A percentile compares a stretch with the other conserved stretches of the same genome.
These are phyloP conservation scores for Thielaviopsis ethacetica DNA, from an alignment of 2,329 filamentous ascomycete genomes.

Conservation along the genomic window DNA sequence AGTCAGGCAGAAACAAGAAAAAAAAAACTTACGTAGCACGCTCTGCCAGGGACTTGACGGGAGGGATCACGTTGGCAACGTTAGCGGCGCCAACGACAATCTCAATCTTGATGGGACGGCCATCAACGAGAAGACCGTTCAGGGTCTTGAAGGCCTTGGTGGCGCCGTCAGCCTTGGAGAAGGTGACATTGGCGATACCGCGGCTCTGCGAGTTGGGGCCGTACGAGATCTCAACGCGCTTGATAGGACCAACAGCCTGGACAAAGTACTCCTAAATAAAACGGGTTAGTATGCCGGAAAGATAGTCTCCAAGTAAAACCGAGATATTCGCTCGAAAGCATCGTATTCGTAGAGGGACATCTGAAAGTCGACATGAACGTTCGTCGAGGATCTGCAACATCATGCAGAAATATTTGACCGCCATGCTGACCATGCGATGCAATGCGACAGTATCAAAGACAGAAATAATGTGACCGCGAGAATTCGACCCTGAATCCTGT, in stretches of 20 bases:
- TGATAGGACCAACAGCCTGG: constrained; percentile 76
- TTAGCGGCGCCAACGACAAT: constrained; percentile 68
- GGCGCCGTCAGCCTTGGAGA: constrained; percentile 65
- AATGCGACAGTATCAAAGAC: not conserved
- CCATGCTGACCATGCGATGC: not conserved
- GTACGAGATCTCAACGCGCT: constrained; percentile 81
- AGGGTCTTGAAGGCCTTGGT: constrained; percentile 68
- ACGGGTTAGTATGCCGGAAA: constrained; percentile 29
- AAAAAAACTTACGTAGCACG: constrained; percentile 48
- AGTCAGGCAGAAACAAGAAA: constrained; percentile 15
- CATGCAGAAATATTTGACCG: not conserved
- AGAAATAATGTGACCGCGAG: not conserved
- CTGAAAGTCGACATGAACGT: constrained; percentile 19
- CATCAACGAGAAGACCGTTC: constrained; percentile 83
- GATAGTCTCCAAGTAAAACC: constrained; percentile 18
- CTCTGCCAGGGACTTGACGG: constrained; percentile 59
- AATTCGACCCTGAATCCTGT: not conserved
- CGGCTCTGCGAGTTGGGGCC: constrained; percentile 83
- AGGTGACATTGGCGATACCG: constrained; percentile 80
- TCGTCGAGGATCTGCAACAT: constrained; percentile 15
- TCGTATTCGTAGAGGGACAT: constrained; percentile 18
- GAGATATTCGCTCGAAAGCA: constrained; percentile 19
- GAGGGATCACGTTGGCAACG: constrained; percentile 48
- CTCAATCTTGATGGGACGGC: constrained; percentile 86
- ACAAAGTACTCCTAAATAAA: constrained; percentile 83